Base-by-base conservation (phyloP, 2,329 filamentous ascomycete species). In the Talaromyces sp. region DNA sequence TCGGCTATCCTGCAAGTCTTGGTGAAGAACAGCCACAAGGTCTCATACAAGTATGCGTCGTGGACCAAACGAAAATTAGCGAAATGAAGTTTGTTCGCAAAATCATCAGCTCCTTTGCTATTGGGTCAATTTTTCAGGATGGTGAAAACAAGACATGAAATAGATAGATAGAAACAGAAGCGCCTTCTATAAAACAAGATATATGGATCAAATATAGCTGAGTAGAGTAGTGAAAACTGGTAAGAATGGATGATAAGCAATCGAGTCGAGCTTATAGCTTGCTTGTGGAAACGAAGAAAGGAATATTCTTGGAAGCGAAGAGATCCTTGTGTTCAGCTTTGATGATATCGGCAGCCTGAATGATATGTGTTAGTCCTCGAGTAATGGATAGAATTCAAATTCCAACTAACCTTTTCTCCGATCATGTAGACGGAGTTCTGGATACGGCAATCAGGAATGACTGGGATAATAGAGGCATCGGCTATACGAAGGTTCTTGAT, bases 401-500 rank as follows among this genome's bases (percentile, higher is more conserved):
- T 57, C 8, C 28, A 6, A 57, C 54, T 39, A 18, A 63, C 70
- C 64, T 73, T 87, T 69, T 88, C 84, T 4, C 76, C 84, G 62
- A 86, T 69, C 80, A 83, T 84, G 66, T 87, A 88, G 1, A 87
- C 84, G 1, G 82, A 79, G 63, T 84, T 86, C 70, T 87, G 84
- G 55, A 86, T 86, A 1, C 84, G 80, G 75, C 84, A 77, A 79
- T 84, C 63, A 70, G 83, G 71, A 79, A 84, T 70, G 9, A 85
- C 77, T 0, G 84, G 84, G 12, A 86, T 81, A 23, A 85, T 72
- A 0, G 81, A 84, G 0, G 84, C 83, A 69, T 87, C 84, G 37
- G 82, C 80, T 11, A 86, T 78, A 8, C 84, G 79, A 2, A 86
- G 76, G 23, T 79, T 80, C 60, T 80, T 78, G 55, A 86, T 72